Percentiles rank a stretch among this genome's conserved stretches.
These are phyloP conservation scores for Blastobotrys persicus DNA, from an alignment of 1,139 yeast species.

Conservation along the genomic window DNA sequence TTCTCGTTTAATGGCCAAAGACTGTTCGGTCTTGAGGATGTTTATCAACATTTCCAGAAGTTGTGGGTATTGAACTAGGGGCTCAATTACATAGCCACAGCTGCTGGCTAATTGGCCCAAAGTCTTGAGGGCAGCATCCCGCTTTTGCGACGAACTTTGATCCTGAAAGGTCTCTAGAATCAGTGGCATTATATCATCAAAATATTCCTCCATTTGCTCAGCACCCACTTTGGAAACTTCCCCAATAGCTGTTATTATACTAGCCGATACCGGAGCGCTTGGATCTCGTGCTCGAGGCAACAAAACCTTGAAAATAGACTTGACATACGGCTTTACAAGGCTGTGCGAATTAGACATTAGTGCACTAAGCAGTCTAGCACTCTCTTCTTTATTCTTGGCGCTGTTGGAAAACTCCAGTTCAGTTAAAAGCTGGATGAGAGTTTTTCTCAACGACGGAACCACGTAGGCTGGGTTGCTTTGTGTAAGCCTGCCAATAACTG, in stretches of 20 bases:
- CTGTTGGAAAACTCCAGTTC: slow-evolving; percentile 77
- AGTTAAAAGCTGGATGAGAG: slow-evolving; percentile 79
- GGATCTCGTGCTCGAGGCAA: slow-evolving; percentile 72
- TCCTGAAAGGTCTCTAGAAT: slow-evolving; percentile 87
- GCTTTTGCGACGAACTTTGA: slow-evolving; percentile 77
- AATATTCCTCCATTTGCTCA: slow-evolving; percentile 71
- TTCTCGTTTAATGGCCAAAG: slow-evolving; percentile 73
- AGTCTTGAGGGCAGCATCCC: slow-evolving; percentile 87
- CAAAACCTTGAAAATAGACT: slow-evolving; percentile 81
- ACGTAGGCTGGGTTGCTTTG: slow-evolving; percentile 91
- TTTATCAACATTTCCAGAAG: slow-evolving; percentile 76
- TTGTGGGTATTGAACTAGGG: slow-evolving; percentile 87
- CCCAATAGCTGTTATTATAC: slow-evolving; percentile 86
- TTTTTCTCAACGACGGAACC: slow-evolving; percentile 85
- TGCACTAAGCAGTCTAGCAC: slow-evolving; percentile 70
- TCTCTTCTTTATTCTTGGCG: slow-evolving; percentile 80
- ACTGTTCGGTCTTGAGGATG: slow-evolving; percentile 76
- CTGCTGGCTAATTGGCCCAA: slow-evolving; percentile 87
- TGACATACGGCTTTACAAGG: slow-evolving; percentile 82
- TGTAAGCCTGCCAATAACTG: slow-evolving; percentile 79
- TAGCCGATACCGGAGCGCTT: slow-evolving; percentile 74
- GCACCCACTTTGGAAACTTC: slow-evolving; percentile 88
- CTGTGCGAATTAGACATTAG: slow-evolving; percentile 76
- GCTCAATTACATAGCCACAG: slow-evolving; percentile 93
- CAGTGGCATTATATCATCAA: slow-evolving; percentile 79